Evolutionary conservation across 2,329 filamentous ascomycete species (phyloP).

Genomic region (Alternaria hordeiaustralica): DNA sequence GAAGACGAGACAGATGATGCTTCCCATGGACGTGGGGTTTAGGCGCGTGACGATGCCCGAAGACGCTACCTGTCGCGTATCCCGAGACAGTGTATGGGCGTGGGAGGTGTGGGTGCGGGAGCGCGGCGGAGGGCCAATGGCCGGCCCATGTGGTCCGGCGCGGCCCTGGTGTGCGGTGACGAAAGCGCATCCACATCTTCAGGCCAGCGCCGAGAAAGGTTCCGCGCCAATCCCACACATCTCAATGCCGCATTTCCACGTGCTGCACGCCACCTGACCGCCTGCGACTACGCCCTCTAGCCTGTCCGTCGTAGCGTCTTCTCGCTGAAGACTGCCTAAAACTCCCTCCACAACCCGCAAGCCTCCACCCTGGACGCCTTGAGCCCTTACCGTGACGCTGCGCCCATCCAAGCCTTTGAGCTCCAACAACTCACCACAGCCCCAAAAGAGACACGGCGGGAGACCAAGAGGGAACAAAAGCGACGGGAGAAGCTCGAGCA

Average conservation of each 20-base stretch:
- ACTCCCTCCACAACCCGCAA: background rate
- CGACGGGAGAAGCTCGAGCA: conserved; percentile 69
- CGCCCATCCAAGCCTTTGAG: conserved; percentile 36
- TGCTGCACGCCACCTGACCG: conserved; percentile 16
- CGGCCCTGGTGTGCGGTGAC: conserved; percentile 3
- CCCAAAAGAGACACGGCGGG: conserved; percentile 12
- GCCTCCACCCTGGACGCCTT: conserved; percentile 37
- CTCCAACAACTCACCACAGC: conserved; percentile 34
- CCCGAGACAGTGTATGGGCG: background rate
- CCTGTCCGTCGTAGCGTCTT: conserved; percentile 7
- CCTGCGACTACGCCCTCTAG: conserved; percentile 12
- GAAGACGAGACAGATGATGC: background rate
- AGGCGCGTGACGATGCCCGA: background rate
- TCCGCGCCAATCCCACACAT: conserved; percentile 16
- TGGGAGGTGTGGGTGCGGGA: background rate
- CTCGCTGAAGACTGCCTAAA: background rate
- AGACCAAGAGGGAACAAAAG: conserved; percentile 51
- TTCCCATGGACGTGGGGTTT: background rate
- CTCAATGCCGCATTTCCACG: conserved; percentile 6
- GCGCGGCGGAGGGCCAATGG: conserved; percentile 11
- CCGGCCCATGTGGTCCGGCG: conserved; percentile 6
- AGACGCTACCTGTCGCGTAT: background rate
- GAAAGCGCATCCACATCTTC: conserved; percentile 7
- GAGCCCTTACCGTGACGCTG: conserved; percentile 24
- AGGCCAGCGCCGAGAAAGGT: conserved; percentile 1